Conservation (phyloP, 257 asterid species). For the Nicotiana noctiflora region DNA sequence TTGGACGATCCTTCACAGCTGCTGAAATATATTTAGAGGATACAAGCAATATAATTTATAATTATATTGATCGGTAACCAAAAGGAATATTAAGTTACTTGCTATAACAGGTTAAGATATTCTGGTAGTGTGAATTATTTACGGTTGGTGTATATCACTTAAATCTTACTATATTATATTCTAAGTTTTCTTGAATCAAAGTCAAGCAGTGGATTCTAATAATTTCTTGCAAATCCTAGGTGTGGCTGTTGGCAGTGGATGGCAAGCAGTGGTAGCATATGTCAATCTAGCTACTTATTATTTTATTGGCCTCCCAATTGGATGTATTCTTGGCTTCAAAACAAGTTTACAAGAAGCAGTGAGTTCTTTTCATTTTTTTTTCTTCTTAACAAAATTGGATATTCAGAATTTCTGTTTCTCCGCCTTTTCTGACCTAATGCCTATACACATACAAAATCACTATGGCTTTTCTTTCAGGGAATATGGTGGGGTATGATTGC, state of each 20-base stretch:
- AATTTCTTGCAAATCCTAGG: slow-evolving; percentile 1
- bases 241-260: slow-evolving; percentile 35
- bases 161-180: neutral
- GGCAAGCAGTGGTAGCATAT: slow-evolving; percentile 30
- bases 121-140: neutral
- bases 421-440: neutral
- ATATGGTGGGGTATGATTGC: slow-evolving; percentile 31
- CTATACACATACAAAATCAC: neutral
- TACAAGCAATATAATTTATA: too few relatives aligned
- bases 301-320: slow-evolving; percentile 23
- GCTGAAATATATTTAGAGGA: too few relatives aligned
- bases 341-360: slow-evolving; percentile 23
- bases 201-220: neutral
- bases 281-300: slow-evolving; percentile 24
- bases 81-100: neutral
- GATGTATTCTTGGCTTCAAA: slow-evolving; percentile 27
- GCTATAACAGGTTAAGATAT: neutral
- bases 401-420: neutral
- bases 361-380: neutral
- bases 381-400: neutral
- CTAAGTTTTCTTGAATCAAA: neutral
- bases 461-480: neutral
- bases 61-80: neutral
- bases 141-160: neutral
- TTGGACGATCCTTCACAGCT: too few relatives aligned